phyloP scores from a whole-genome alignment of 2,329 filamentous ascomycete genomes.

The Zarea fungicola region DNA sequence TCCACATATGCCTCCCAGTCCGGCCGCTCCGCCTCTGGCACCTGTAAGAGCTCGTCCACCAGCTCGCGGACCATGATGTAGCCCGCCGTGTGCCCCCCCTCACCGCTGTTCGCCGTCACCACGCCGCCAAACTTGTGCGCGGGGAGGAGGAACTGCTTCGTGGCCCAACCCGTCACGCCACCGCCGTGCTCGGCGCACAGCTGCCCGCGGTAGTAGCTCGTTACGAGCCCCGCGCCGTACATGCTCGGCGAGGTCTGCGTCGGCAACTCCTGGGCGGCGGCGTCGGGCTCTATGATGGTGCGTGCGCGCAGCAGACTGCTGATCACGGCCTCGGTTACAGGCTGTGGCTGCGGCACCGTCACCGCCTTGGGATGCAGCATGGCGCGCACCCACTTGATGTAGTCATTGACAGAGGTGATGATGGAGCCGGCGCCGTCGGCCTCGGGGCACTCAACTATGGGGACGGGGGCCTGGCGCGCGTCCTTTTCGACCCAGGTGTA shows the following conservation, averaged over 20 bases:
- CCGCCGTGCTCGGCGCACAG: constrained; percentile 24
- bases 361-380: constrained; percentile 21
- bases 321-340: constrained; percentile 21
- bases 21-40: constrained; percentile 1
- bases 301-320: constrained; percentile 19
- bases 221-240: constrained; percentile 23
- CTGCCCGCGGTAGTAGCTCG: constrained; percentile 18
- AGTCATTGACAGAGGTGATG: constrained; percentile 24
- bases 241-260: constrained; percentile 10
- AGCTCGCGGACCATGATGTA: constrained; percentile 18
- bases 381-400: constrained; percentile 24
- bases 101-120: constrained; percentile 22
- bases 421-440: constrained; percentile 26
- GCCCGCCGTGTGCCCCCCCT: constrained; percentile 14
- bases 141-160: constrained; percentile 24
- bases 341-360: too few relatives aligned
- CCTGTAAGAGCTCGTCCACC: constrained; percentile 16
- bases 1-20: constrained; percentile 8
- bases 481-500: constrained; percentile 17
- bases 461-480: constrained; percentile 8
- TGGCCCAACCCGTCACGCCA: constrained; percentile 20
- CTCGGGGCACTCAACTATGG: constrained; percentile 19
- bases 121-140: constrained; percentile 21
- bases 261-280: constrained; percentile 8
- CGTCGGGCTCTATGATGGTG: constrained; percentile 15